phyloP scores from a whole-genome alignment of 1,139 yeast species.

The Diutina siamensis region DNA sequence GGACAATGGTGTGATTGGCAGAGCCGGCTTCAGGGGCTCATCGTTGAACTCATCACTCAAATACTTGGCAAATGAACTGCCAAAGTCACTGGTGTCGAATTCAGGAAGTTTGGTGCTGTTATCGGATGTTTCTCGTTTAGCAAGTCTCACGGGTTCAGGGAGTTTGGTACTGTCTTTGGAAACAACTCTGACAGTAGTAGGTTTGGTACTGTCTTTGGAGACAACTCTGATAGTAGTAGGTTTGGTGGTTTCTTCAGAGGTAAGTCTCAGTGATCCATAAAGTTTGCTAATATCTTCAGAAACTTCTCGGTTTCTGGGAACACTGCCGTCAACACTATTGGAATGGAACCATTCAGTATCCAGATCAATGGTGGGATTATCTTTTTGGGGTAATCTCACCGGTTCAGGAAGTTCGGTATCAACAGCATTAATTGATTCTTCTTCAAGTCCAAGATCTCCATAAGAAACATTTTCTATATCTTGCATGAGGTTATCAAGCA shows the following conservation, averaged over 20 bases:
- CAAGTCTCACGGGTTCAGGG: not conserved
- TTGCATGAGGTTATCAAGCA: slow-evolving; percentile 4
- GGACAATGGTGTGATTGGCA: not conserved
- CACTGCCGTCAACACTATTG: no score
- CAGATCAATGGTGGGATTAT: no score
- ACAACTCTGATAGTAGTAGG: no score
- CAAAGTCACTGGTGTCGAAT: not conserved
- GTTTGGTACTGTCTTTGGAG: no score
- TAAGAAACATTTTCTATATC: slow-evolving; percentile 5
- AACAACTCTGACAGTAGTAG: no score
- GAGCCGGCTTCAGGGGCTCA: not conserved
- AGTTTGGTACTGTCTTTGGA: no score
- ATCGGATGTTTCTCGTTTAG: not conserved
- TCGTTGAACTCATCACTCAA: not conserved
- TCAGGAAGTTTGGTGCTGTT: not conserved
- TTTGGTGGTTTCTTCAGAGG: no score
- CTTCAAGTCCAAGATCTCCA: not conserved
- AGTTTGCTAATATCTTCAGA: no score
- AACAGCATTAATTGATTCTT: not conserved
- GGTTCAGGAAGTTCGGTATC: not conserved
- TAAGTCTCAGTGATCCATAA: no score
- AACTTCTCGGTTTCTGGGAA: no score
- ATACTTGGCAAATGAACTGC: slow-evolving; percentile 1
- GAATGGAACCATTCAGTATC: no score
- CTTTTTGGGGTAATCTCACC: not conserved